Percentiles rank a stretch among this genome's conserved stretches.
phyloP scores from a whole-genome alignment of 2,329 filamentous ascomycete genomes.

The Leptographium radiaticola region DNA sequence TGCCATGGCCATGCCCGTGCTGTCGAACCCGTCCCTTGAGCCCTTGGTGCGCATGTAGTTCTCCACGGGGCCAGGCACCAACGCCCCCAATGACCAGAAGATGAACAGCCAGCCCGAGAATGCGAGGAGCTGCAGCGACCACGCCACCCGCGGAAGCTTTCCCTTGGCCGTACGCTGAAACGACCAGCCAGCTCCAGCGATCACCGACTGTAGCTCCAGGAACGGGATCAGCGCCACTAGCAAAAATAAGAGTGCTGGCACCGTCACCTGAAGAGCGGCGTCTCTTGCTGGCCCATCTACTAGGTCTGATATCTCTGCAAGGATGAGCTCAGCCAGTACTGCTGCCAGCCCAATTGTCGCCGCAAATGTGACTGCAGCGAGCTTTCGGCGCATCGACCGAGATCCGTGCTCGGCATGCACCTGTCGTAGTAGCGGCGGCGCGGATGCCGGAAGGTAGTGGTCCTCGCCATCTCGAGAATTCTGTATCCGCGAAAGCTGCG shows the following conservation, averaged over 20 bases:
- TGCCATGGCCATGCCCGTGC: constrained; percentile 18
- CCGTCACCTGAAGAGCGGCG: constrained; percentile 53
- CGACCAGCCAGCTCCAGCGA: constrained; percentile 44
- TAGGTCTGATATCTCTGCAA: constrained; percentile 71
- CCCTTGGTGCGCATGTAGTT: constrained; percentile 13
- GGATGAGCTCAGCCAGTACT: constrained; percentile 66
- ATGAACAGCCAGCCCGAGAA: constrained; percentile 56
- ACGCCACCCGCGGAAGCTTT: constrained; percentile 44
- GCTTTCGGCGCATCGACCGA: constrained; percentile 35
- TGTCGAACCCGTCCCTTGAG: constrained; percentile 18
- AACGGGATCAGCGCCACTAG: constrained; percentile 66
- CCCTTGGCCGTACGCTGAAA: constrained; percentile 47
- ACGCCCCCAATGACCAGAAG: constrained; percentile 65
- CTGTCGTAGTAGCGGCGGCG: constrained; percentile 44
- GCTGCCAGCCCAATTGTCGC: constrained; percentile 64
- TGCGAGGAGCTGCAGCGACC: constrained; percentile 47
- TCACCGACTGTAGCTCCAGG: constrained; percentile 59
- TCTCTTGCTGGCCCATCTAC: constrained; percentile 55
- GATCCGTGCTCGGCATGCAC: constrained; percentile 45
- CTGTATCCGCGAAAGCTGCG: constrained; percentile 49
- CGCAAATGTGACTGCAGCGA: constrained; percentile 56
- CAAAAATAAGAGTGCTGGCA: constrained; percentile 57
- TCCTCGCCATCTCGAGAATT: constrained; percentile 42
- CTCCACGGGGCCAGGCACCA: constrained; percentile 26
- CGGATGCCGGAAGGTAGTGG: constrained; percentile 47